Percentiles rank a stretch among this genome's conserved stretches.
Evolutionary conservation across 768 basidiomycete genomes (phyloP).

Genomic region (Rhodotorula kratochvilovae): DNA sequence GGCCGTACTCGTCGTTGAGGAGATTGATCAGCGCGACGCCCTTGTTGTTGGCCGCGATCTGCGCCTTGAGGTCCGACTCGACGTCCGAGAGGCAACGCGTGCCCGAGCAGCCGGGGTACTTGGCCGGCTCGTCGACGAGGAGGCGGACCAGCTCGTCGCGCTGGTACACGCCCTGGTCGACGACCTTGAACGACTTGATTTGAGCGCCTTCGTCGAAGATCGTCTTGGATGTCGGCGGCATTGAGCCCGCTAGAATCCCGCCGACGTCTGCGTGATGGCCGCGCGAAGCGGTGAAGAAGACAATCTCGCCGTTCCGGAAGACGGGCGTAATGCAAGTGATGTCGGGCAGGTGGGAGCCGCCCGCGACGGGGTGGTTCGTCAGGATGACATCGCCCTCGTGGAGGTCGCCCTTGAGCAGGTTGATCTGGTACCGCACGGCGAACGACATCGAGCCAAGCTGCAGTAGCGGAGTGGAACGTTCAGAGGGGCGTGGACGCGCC

Average conservation of each 20-base stretch:
- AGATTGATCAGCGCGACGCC: slow-evolving; percentile 27
- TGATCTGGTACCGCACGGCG: slow-evolving; percentile 48
- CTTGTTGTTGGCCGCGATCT: slow-evolving; percentile 86
- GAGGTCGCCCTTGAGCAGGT: slow-evolving; percentile 51
- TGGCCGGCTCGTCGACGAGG: slow-evolving; percentile 73
- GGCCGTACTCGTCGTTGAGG: slow-evolving; percentile 78
- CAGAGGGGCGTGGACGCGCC: slow-evolving; percentile 35
- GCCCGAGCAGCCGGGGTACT: slow-evolving; percentile 54
- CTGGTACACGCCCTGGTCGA: slow-evolving; percentile 74
- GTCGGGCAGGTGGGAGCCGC: slow-evolving; percentile 53
- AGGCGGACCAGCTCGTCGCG: slow-evolving; percentile 66
- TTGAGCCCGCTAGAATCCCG: slow-evolving; percentile 74
- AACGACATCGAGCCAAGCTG: slow-evolving; percentile 45
- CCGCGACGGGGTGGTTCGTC: slow-evolving; percentile 84
- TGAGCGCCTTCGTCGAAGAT: slow-evolving; percentile 96
- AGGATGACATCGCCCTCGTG: slow-evolving; percentile 89
- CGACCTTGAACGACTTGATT: slow-evolving; percentile 86
- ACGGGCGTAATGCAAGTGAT: slow-evolving; percentile 82
- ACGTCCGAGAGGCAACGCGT: slow-evolving; percentile 83
- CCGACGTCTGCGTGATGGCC: slow-evolving; percentile 94
- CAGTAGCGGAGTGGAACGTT: slow-evolving; percentile 26
- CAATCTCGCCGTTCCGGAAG: slow-evolving; percentile 56
- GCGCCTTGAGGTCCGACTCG: slow-evolving; percentile 86
- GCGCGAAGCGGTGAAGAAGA: slow-evolving; percentile 60
- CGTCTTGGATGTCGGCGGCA: slow-evolving; percentile 87